phyloP scores from a whole-genome alignment of 768 basidiomycete genomes.

The Galerina marginata region DNA sequence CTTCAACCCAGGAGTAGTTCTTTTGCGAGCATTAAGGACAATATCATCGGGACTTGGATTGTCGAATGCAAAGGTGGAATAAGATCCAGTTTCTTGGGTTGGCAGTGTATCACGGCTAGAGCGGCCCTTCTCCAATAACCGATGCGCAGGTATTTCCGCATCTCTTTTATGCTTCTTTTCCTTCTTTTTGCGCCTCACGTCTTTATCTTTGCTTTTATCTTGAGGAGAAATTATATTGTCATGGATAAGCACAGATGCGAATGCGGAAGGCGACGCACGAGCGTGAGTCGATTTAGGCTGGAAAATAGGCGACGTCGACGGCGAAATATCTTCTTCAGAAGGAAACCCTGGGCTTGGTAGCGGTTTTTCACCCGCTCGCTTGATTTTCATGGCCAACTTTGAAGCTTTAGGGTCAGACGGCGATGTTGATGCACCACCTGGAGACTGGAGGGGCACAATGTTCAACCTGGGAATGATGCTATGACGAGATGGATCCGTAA shows the following conservation, averaged over 20 bases:
- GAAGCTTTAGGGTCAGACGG: conserved; percentile 55
- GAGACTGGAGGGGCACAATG: conserved; percentile 46
- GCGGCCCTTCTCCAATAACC: not conserved
- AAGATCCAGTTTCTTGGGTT: conserved; percentile 42
- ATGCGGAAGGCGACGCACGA: conserved; percentile 80
- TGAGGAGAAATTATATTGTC: conserved; percentile 46
- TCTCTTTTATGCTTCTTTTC: conserved; percentile 18
- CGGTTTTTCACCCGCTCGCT: conserved; percentile 54
- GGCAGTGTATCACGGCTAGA: conserved; percentile 7
- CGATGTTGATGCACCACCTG: conserved; percentile 21
- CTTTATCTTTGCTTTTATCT: conserved; percentile 37
- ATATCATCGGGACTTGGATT: conserved; percentile 92
- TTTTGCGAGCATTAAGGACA: conserved; percentile 79
- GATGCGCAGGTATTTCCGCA: not conserved
- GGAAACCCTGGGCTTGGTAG: conserved; percentile 25
- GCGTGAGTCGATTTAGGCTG: conserved; percentile 53
- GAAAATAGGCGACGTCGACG: conserved; percentile 60
- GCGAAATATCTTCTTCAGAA: conserved; percentile 43
- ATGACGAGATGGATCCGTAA: conserved; percentile 56
- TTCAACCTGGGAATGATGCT: conserved; percentile 45
- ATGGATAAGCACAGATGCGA: conserved; percentile 73
- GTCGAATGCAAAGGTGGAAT: conserved; percentile 68
- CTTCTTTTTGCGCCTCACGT: conserved; percentile 32
- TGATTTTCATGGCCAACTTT: conserved; percentile 79
- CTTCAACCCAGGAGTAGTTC: conserved; percentile 50